These are phyloP conservation scores for Alternaria panax DNA, from an alignment of 2,329 filamentous ascomycete genomes.

Conservation along the genomic window DNA sequence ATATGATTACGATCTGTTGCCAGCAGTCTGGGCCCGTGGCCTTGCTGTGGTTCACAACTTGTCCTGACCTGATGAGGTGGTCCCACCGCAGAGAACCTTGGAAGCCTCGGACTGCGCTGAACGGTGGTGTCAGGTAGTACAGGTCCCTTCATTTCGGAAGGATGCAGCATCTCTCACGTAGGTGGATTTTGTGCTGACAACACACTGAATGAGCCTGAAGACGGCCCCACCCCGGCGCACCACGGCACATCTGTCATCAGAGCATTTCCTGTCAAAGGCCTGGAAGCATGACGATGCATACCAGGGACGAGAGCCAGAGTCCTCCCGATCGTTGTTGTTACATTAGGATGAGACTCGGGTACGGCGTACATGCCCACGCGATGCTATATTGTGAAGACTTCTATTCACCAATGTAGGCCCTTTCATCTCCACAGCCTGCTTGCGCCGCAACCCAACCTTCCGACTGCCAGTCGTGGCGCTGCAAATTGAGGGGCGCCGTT, in stretches of 20 bases:
- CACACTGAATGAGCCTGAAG: constrained; percentile 49
- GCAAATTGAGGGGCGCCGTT: constrained; percentile 41
- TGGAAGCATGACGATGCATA: constrained; percentile 33
- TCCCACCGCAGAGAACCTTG: constrained; percentile 24
- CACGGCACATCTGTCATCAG: constrained; percentile 32
- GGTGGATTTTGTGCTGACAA: constrained; percentile 46
- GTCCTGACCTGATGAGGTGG: constrained; percentile 24
- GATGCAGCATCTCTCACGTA: constrained; percentile 48
- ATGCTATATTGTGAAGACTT: constrained; percentile 31
- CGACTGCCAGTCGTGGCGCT: constrained; percentile 38
- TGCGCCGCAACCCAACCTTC: constrained; percentile 25
- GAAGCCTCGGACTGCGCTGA: constrained; percentile 22
- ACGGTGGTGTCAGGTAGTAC: constrained; percentile 40
- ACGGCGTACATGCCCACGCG: constrained; percentile 30
- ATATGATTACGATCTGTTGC: constrained; percentile 15
- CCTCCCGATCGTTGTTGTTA: constrained; percentile 28
- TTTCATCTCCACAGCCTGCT: constrained; percentile 24
- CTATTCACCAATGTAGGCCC: constrained; percentile 33
- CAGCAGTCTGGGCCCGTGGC: constrained; percentile 24
- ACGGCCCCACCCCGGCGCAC: constrained; percentile 37
- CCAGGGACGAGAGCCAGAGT: constrained; percentile 34
- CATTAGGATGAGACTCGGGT: constrained; percentile 31
- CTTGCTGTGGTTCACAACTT: constrained; percentile 24
- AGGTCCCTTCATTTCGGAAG: constrained; percentile 51
- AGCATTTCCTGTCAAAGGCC: constrained; percentile 30